phyloP scores from a whole-genome alignment of 1,284 basidiomycete genomes.

The Inonotus obliquus region DNA sequence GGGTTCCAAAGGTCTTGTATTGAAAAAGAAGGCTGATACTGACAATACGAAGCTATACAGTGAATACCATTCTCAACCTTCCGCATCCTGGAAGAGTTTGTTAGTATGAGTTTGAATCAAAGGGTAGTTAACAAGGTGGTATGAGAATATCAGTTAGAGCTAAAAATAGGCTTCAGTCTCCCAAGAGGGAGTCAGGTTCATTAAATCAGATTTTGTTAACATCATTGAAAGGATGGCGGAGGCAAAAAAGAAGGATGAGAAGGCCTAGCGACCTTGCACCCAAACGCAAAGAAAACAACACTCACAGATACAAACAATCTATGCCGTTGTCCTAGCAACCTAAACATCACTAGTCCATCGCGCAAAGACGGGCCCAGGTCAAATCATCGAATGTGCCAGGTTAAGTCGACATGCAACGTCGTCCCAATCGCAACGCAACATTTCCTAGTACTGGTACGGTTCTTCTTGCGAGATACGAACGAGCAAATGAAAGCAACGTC shows the following conservation, averaged over 20 bases:
- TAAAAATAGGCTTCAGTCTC: background rate
- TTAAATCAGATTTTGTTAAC: constrained; percentile 16
- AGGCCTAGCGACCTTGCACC: background rate
- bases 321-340: background rate
- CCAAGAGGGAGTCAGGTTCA: constrained; percentile 18
- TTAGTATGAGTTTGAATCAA: background rate
- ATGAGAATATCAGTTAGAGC: background rate
- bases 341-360: background rate
- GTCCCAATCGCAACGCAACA: constrained; percentile 18
- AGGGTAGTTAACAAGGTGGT: background rate
- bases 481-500: constrained; percentile 4
- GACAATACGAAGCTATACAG: too few species aligned
- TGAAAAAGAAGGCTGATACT: too few species aligned
- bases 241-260: background rate
- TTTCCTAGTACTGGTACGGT: constrained; percentile 20
- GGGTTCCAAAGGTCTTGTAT: too few species aligned
- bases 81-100: too few species aligned
- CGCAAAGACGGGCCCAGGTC: background rate
- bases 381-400: constrained; percentile 16
- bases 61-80: too few species aligned
- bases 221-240: constrained; percentile 12
- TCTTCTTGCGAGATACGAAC: constrained; percentile 16
- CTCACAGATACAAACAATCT: background rate
- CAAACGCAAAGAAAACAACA: background rate
- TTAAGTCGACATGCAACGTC: constrained; percentile 21